These are phyloP conservation scores for Candida namnaoensis DNA, from an alignment of 805 yeast genomes.

Conservation along the genomic window DNA sequence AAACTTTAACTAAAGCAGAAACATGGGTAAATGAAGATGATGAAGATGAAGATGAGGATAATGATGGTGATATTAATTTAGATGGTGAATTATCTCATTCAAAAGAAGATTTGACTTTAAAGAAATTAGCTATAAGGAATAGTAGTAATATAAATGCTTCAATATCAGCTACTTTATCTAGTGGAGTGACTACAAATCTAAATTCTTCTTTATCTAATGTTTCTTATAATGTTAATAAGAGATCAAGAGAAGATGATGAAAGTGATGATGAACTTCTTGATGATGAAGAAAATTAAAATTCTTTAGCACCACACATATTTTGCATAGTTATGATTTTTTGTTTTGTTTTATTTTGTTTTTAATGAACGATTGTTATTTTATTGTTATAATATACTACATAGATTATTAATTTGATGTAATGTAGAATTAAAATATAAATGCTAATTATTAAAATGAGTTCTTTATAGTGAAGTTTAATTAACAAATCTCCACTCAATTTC, in stretches of 20 bases:
- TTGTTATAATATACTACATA: too few species aligned
- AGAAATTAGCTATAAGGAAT: too few species aligned
- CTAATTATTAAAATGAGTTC: too few species aligned
- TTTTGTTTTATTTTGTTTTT: too few species aligned
- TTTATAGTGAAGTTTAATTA: too few species aligned
- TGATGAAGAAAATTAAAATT: constrained; percentile 81
- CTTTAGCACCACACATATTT: constrained; percentile 40
- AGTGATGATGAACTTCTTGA: constrained; percentile 71
- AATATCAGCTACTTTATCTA: constrained; percentile 19
- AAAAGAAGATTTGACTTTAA: not conserved
- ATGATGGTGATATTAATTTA: constrained; percentile 1
- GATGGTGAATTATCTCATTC: constrained; percentile 3
- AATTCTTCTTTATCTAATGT: too few species aligned
- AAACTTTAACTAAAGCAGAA: constrained; percentile 79
- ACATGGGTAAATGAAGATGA: constrained; percentile 47
- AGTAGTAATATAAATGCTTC: too few species aligned
- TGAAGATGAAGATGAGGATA: constrained; percentile 21
- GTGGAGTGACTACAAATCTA: constrained; percentile 5
- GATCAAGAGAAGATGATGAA: constrained; percentile 27
- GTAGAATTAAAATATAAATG: too few species aligned
- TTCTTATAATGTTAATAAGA: too few species aligned
- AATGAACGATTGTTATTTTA: too few species aligned
- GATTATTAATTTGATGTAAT: too few species aligned
- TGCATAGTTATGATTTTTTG: too few species aligned
- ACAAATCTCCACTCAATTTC: constrained; percentile 19